phyloP scores from a whole-genome alignment of 2,329 filamentous ascomycete species.

The Claviceps sp. region DNA sequence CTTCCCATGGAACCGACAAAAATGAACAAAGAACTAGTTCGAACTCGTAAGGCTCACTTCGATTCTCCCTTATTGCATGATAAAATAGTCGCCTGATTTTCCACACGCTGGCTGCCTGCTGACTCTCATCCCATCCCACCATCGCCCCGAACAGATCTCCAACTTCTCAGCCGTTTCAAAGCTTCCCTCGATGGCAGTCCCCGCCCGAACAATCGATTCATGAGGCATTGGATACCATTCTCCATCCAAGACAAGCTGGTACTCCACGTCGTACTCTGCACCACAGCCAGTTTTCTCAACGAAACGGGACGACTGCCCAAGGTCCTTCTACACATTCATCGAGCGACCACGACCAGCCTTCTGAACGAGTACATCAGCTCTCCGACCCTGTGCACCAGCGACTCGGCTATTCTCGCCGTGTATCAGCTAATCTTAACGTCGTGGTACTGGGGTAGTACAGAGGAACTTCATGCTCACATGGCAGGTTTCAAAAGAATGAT shows the following conservation, averaged over 20 bases:
- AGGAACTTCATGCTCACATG: conserved; percentile 32
- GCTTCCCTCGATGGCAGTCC: conserved; percentile 35
- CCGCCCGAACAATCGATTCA: conserved; percentile 28
- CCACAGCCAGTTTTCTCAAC: conserved; percentile 36
- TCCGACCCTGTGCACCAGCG: conserved; percentile 23
- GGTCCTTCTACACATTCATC: conserved; percentile 27
- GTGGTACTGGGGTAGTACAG: conserved; percentile 39
- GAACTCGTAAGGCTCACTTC: conserved; percentile 24
- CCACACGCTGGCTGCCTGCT: neutral
- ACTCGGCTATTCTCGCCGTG: conserved; percentile 33
- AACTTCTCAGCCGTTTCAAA: conserved; percentile 36
- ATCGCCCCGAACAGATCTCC: conserved; percentile 24
- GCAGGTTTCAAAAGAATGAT: conserved; percentile 35
- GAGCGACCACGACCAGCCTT: conserved; percentile 28
- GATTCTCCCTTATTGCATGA: neutral
- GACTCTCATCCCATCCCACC: neutral
- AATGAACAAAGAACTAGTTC: conserved; percentile 33
- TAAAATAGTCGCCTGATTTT: neutral
- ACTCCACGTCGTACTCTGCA: conserved; percentile 34
- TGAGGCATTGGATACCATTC: conserved; percentile 33
- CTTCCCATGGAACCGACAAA: conserved; percentile 28
- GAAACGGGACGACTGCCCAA: conserved; percentile 34
- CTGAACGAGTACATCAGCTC: conserved; percentile 33
- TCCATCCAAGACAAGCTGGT: conserved; percentile 36
- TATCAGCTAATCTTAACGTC: conserved; percentile 36